Conservation (phyloP, 2,329 filamentous ascomycete species). For the Talaromyces albobiverticillius region DNA sequence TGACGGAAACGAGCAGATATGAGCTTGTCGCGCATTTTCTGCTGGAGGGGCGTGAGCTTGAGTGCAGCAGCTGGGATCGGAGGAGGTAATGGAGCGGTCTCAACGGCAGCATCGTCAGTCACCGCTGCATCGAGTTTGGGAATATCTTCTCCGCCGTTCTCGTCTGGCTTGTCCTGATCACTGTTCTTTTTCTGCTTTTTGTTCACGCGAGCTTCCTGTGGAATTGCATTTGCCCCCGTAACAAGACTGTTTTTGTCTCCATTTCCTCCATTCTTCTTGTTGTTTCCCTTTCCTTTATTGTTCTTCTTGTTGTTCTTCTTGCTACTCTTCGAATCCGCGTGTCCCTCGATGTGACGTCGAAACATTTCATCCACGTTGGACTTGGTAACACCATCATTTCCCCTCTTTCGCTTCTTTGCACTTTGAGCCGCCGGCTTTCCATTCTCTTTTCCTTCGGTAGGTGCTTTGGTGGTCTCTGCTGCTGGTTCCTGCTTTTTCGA, state of each 20-base stretch:
- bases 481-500: conserved; percentile 20
- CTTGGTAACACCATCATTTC: conserved; percentile 53
- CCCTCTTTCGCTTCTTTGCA: conserved; percentile 53
- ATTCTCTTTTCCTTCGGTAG: conserved; percentile 25
- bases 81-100: conserved; percentile 22
- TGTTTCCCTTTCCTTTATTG: conserved; percentile 28
- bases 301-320: conserved; percentile 24
- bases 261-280: conserved; percentile 20
- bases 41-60: conserved; percentile 87
- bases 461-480: conserved; percentile 51
- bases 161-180: conserved; percentile 11
- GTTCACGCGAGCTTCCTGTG: conserved; percentile 19
- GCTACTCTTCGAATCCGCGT: conserved; percentile 32
- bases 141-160: conserved; percentile 15
- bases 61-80: conserved; percentile 45
- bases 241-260: too few species aligned
- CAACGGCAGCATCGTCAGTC: neutral
- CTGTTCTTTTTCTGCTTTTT: conserved; percentile 17
- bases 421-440: conserved; percentile 23
- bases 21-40: conserved; percentile 91
- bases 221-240: conserved; percentile 19
- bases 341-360: conserved; percentile 72
- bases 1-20: conserved; percentile 94
- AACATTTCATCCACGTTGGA: conserved; percentile 76
- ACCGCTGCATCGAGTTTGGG: neutral